Evolutionary conservation across 2,329 filamentous ascomycete genomes (phyloP).

Genomic region (Whalleya microplaca): DNA sequence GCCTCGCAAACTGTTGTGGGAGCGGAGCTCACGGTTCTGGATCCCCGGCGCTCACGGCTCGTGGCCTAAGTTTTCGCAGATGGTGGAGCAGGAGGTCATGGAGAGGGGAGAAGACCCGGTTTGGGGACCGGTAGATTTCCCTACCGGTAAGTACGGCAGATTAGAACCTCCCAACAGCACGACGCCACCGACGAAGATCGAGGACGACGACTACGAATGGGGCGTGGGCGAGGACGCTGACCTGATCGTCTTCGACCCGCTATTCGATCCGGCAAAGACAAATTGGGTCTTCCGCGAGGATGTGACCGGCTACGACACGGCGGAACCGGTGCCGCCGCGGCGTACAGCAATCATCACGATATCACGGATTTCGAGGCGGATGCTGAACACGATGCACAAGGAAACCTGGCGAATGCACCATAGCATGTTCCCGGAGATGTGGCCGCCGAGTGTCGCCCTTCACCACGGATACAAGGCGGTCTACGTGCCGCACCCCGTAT

Average conservation of each 20-base stretch:
- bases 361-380: conserved; percentile 52
- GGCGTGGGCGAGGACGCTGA: conserved; percentile 62
- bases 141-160: conserved; percentile 49
- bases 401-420: conserved; percentile 54
- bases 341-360: conserved; percentile 62
- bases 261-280: conserved; percentile 60
- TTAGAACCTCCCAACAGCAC: conserved; percentile 61
- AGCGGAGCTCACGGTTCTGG: conserved; percentile 64
- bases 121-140: conserved; percentile 59
- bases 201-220: conserved; percentile 68
- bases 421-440: conserved; percentile 67
- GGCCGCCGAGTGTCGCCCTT: conserved; percentile 56
- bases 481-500: conserved; percentile 68
- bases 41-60: conserved; percentile 59
- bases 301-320: conserved; percentile 57
- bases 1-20: conserved; percentile 64
- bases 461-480: conserved; percentile 66
- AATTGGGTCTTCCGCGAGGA: conserved; percentile 62
- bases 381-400: conserved; percentile 61
- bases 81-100: conserved; percentile 57
- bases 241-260: conserved; percentile 62
- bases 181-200: conserved; percentile 60
- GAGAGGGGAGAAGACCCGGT: conserved; percentile 46
- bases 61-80: conserved; percentile 59
- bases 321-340: conserved; percentile 55